Conservation (phyloP, 805 yeast genomes). For the Zygoascus bituminiphila region DNA sequence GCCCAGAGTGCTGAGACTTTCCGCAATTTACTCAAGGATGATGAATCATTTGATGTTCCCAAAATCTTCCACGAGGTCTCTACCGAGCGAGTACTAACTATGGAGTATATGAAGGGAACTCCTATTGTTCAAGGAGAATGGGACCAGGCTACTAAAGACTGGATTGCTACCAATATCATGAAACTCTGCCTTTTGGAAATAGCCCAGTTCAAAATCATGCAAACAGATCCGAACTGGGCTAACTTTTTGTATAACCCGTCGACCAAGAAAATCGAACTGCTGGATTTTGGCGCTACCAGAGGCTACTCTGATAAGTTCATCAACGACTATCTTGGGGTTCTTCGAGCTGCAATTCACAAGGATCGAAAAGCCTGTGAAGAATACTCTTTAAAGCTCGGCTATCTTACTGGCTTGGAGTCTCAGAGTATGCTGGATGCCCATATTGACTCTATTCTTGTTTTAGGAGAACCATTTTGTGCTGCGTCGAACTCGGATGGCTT, state of each 20-base stretch:
- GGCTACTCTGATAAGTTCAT: conserved; percentile 65
- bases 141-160: conserved; percentile 65
- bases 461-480: conserved; percentile 85
- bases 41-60: conserved; percentile 69
- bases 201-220: conserved; percentile 83
- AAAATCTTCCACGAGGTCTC: conserved; percentile 67
- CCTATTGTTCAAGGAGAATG: conserved; percentile 71
- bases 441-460: conserved; percentile 76
- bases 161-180: conserved; percentile 83
- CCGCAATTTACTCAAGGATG: conserved; percentile 49
- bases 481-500: conserved; percentile 37
- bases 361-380: conserved; percentile 58
- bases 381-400: conserved; percentile 69
- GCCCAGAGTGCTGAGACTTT: conserved; percentile 69
- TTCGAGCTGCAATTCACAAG: conserved; percentile 63
- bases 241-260: conserved; percentile 74
- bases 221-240: conserved; percentile 99
- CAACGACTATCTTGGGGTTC: conserved; percentile 54
- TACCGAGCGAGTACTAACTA: conserved; percentile 77
- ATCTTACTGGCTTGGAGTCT: conserved; percentile 85
- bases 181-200: conserved; percentile 79
- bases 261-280: conserved; percentile 68
- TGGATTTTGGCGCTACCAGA: conserved; percentile 95
- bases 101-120: conserved; percentile 78
- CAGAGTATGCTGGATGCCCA: conserved; percentile 86